Evolutionary conservation across 768 basidiomycete genomes (phyloP), one percentile per base, ranked within the genome.

Genomic region (Hysterangium stoloniferum): DNA sequence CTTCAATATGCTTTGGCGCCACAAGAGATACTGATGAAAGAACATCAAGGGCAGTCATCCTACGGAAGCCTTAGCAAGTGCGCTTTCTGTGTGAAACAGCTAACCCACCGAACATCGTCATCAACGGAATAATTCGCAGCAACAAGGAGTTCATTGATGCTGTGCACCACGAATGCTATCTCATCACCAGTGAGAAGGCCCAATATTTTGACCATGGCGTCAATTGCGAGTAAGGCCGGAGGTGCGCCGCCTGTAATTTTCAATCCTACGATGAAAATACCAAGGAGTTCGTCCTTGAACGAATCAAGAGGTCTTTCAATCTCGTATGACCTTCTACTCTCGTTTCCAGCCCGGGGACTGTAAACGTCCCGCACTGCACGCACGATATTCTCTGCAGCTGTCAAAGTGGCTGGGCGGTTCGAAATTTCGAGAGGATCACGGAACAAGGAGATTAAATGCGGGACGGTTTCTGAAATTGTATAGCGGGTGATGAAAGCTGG

Each of bases 391-490:
- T 64, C 59, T 20, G 95, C 75, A 6, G 87, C 71, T 8, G 76
- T 64, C 13, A 93, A 69, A 20, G 84, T 76, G 0, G 85, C 71
- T 1, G 80, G 73, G 11, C 90, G 79, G 54, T 78, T 82, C 13
- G 77, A 68, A 1, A 74, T 67, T 60, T 91, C 86, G 46, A 78
- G 79, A 4, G 86, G 84, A 56, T 80, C 74, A 52, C 78, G 73
- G 68, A 88, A 94, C 36, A 90, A 71, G 52, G 71, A 74, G 54
- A 84, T 76, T n/a, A 96, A 73, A 61, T 87, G 85, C 3, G 87
- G 82, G 0, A 92, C 61, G 0, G 77, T 78, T 58, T 85, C 78
- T 0, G 78, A 73, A 15, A 90, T 67, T 0, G 82, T 82, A 64
- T 78, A 86, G 33, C 69, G 71, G 6, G 82, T 79, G 20, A 88